These are phyloP conservation scores for Magnolia changhungtana DNA, from an alignment of 164 flowering plant species.

Conservation along the genomic window DNA sequence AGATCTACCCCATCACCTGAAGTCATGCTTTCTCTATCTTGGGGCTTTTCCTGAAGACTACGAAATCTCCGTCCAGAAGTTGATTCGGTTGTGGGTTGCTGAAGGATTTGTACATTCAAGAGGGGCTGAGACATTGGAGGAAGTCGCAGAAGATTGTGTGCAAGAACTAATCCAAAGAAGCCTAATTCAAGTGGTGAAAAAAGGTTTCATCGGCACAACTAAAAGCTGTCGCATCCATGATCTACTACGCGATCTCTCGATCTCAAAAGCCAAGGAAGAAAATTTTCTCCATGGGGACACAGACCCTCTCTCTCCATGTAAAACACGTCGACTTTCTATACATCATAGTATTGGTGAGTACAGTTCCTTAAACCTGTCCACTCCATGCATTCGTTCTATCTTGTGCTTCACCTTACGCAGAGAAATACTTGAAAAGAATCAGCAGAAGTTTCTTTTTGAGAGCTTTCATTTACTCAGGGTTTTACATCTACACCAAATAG, in stretches of 20 bases:
- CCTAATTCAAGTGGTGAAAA: background rate
- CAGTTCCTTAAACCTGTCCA: background rate
- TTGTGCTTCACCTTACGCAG: background rate
- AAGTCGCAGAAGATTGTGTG: too few species aligned
- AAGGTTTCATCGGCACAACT: background rate
- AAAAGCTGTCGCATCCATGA: background rate
- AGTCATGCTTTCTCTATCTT: background rate
- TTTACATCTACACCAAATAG: background rate
- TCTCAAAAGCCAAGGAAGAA: background rate
- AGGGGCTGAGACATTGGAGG: too few species aligned
- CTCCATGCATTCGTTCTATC: background rate
- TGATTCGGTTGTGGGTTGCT: too few species aligned
- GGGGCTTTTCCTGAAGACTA: background rate
- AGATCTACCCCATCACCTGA: background rate
- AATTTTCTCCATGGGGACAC: background rate
- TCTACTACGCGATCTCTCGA: background rate
- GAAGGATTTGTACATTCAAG: too few species aligned
- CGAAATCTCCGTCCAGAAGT: background rate
- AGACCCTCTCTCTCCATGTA: background rate
- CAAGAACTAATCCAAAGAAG: too few species aligned
- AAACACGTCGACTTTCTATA: background rate
- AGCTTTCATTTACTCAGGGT: background rate
- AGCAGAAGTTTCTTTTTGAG: background rate
- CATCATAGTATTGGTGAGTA: background rate
- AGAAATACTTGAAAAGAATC: background rate